phyloP scores from a whole-genome alignment of 108 stramenopile species.

The Skeletonema costatum region DNA sequence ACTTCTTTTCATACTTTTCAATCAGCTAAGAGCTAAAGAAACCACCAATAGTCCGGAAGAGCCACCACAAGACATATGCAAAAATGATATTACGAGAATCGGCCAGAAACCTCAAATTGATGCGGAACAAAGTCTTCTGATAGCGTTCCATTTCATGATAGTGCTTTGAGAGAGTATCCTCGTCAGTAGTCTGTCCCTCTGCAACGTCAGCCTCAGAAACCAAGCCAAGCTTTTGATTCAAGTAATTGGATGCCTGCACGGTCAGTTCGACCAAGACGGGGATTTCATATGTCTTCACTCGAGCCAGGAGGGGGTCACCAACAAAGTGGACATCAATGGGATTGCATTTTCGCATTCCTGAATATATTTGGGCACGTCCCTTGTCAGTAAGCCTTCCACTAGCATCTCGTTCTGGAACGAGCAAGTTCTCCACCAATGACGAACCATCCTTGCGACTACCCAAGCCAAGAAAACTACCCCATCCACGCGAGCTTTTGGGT shows the following conservation, averaged over 20 bases:
- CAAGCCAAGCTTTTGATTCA: constrained; percentile 62
- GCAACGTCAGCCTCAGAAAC: background rate
- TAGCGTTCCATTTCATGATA: constrained; percentile 43
- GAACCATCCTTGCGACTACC: constrained; percentile 8
- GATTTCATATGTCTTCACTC: constrained; percentile 67
- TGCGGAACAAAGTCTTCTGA: constrained; percentile 44
- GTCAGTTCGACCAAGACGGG: constrained; percentile 56
- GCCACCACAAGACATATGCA: constrained; percentile 27
- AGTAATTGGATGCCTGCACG: constrained; percentile 46
- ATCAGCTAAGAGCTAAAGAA: background rate
- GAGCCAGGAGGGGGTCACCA: constrained; percentile 66
- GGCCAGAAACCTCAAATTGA: constrained; percentile 86
- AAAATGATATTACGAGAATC: constrained; percentile 72
- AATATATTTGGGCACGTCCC: constrained; percentile 55
- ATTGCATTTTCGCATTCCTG: constrained; percentile 61
- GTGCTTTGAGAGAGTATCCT: constrained; percentile 20
- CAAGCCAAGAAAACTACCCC: background rate
- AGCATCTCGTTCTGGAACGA: constrained; percentile 36
- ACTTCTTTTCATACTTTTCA: background rate
- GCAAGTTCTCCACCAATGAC: background rate
- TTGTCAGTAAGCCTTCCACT: constrained; percentile 62
- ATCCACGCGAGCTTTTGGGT: background rate
- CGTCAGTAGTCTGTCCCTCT: background rate
- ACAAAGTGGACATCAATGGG: constrained; percentile 66
- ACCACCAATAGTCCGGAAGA: constrained; percentile 17